Evolutionary conservation across 192 early-diverging fungal genomes (phyloP), one percentile per base, ranked within the genome.

Genomic region (Podochytrium sp.): DNA sequence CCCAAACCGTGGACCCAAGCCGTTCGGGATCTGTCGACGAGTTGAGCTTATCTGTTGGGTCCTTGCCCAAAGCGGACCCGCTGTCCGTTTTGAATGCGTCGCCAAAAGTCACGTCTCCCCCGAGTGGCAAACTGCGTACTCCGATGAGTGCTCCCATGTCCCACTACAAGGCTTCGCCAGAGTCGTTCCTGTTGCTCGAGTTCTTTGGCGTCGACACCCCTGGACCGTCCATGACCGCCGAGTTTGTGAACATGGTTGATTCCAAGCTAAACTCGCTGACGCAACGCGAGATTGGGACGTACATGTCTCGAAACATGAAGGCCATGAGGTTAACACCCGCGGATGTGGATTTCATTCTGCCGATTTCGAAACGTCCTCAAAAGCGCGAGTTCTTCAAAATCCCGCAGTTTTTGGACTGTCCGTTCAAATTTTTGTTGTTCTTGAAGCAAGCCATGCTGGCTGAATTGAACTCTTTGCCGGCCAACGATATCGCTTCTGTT

Each of bases 281-380:
- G 3, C 86, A 91, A 40, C 76, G 74, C 23, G 87, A 88, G 7
- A 82, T 94, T 2, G 81, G 83, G 18, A 84, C 85, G 32, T 91
- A 88, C 42, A 79, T 94, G 20, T 85, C 88, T 16, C 81, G 93
- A 39, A 95, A 92, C 71, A 77, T 86, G 38, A 49, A 29, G 42
- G 84, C 84, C 0, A 74, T 86, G 10, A 92, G 89, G 59, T 76
- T 92, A 1, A 87, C 90, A 3, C 81, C 75, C 14, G 85, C 89
- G 14, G 93, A 95, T 79, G 82, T 92, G 20, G 92, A 93, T 37
- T 94, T 95, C 66, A 90, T 93, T 59, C 71, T 94, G 0, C 91
- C 92, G 0, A 5, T 30, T 30, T 77, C 85, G n/a, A 79, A 85
- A 64, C 41, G 50, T 2, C 74, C 74, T 33, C 62, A 75, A 5